A percentile compares a stretch with the other conserved stretches of the same genome.
These are phyloP conservation scores for Keithomyces neogunnii DNA, from an alignment of 2,329 filamentous ascomycete genomes.

Conservation along the genomic window DNA sequence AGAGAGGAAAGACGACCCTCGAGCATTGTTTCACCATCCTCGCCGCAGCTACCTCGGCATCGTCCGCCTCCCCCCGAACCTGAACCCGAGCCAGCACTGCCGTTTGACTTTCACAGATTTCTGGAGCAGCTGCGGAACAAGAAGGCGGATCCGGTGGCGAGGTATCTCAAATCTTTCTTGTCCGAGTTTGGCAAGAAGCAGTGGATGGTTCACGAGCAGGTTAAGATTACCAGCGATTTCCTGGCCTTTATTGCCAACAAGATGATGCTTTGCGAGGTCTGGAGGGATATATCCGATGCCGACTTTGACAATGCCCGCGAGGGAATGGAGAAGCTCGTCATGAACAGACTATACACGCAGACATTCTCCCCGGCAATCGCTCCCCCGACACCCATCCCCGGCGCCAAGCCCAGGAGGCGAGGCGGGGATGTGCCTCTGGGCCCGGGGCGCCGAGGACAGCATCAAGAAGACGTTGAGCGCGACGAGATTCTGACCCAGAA, in stretches of 20 bases:
- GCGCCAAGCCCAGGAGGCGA: constrained; percentile 59
- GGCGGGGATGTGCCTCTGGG: constrained; percentile 61
- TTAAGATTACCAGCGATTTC: constrained; percentile 97
- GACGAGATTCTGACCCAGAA: constrained; percentile 96
- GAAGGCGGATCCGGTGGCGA: constrained; percentile 94
- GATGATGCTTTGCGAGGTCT: constrained; percentile 95
- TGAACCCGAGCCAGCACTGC: constrained; percentile 72
- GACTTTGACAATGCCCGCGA: constrained; percentile 98
- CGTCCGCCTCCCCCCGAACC: constrained; percentile 64
- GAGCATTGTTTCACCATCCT: constrained; percentile 29
- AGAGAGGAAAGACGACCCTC: constrained; percentile 28
- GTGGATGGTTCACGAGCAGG: constrained; percentile 99
- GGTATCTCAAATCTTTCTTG: constrained; percentile 90
- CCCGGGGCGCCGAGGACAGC: constrained; percentile 83
- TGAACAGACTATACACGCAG: constrained; percentile 93
- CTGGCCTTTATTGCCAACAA: constrained; percentile 95
- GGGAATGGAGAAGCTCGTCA: constrained; percentile 98
- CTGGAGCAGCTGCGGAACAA: constrained; percentile 91
- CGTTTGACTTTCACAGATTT: constrained; percentile 97
- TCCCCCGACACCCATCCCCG: constrained; percentile 64
- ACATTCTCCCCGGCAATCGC: constrained; percentile 94
- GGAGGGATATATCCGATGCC: constrained; percentile 88
- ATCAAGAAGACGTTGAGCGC: constrained; percentile 95
- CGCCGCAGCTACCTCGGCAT: constrained; percentile 42
- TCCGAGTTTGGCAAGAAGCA: constrained; percentile 94